phyloP scores from a whole-genome alignment of 768 basidiomycete species.

The Phlebiopsis flavidoalba region DNA sequence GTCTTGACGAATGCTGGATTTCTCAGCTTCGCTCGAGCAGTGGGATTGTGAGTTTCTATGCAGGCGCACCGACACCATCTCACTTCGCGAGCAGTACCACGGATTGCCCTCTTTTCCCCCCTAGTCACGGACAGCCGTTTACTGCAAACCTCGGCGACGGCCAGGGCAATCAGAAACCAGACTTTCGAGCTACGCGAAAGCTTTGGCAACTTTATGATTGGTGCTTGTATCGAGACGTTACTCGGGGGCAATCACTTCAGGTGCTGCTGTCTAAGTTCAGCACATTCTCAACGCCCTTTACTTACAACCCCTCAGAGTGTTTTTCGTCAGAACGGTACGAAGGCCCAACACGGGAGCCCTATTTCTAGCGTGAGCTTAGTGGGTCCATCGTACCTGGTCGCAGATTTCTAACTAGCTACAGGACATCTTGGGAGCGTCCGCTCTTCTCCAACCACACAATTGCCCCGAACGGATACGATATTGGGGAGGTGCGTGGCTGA shows the following conservation, averaged over 20 bases:
- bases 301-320: slow-evolving; percentile 32
- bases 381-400: not conserved
- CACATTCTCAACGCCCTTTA: not conserved
- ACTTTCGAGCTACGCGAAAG: slow-evolving; percentile 38
- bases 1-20: slow-evolving; percentile 54
- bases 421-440: slow-evolving; percentile 45
- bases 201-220: slow-evolving; percentile 27
- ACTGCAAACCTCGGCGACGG: slow-evolving; percentile 44
- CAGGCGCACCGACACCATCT: not conserved
- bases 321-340: slow-evolving; percentile 52
- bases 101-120: slow-evolving; percentile 34
- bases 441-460: slow-evolving; percentile 34
- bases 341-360: slow-evolving; percentile 42
- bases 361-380: slow-evolving; percentile 48
- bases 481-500: slow-evolving; percentile 34
- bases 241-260: slow-evolving; percentile 45
- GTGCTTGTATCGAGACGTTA: slow-evolving; percentile 40
- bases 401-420: slow-evolving; percentile 12
- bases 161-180: slow-evolving; percentile 36
- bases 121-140: slow-evolving; percentile 25
- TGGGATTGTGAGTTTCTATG: slow-evolving; percentile 48
- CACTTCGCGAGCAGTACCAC: not conserved
- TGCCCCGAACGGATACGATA: slow-evolving; percentile 43
- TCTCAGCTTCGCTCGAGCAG: slow-evolving; percentile 51
- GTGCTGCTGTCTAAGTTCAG: slow-evolving; percentile 3